Evolutionary conservation across 108 stramenopile species (phyloP).

Genomic region (Nitzschia putrida): DNA sequence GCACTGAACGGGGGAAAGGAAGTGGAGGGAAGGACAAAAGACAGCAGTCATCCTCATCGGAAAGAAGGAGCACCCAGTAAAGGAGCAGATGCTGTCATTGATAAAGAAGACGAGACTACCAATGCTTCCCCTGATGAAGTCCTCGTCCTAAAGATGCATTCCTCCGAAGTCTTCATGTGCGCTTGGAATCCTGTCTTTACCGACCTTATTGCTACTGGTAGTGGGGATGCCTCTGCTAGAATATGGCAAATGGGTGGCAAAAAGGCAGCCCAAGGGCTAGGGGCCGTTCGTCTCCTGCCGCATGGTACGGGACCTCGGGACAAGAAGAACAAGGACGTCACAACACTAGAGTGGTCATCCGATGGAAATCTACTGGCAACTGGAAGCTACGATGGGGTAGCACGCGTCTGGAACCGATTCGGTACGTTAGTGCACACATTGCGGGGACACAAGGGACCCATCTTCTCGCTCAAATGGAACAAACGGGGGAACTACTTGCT

Average conservation of each 20-base stretch:
- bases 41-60: conserved; percentile 10
- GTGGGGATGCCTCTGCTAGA: conserved; percentile 91
- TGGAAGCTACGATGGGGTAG: conserved; percentile 94
- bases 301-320: conserved; percentile 79
- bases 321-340: conserved; percentile 94
- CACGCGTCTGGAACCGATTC: conserved; percentile 87
- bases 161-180: conserved; percentile 96
- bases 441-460: conserved; percentile 89
- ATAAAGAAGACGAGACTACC: conserved; percentile 64
- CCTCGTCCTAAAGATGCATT: conserved; percentile 78
- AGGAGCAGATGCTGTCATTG: conserved; percentile 25
- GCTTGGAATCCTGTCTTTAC: conserved; percentile 94
- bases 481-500: conserved; percentile 87
- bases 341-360: conserved; percentile 94
- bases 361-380: conserved; percentile 90
- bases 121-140: conserved; percentile 55
- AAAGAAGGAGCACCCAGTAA: conserved; percentile 19
- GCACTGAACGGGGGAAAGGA: neutral
- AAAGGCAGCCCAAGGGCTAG: conserved; percentile 60
- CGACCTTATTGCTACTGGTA: conserved; percentile 91
- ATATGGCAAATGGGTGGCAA: conserved; percentile 88
- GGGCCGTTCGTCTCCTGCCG: conserved; percentile 76
- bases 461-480: conserved; percentile 96
- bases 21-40: neutral
- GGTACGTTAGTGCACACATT: conserved; percentile 86